These are phyloP conservation scores for Effrenium voratum DNA, from an alignment of 73 alveolate genomes.

Conservation along the genomic window DNA sequence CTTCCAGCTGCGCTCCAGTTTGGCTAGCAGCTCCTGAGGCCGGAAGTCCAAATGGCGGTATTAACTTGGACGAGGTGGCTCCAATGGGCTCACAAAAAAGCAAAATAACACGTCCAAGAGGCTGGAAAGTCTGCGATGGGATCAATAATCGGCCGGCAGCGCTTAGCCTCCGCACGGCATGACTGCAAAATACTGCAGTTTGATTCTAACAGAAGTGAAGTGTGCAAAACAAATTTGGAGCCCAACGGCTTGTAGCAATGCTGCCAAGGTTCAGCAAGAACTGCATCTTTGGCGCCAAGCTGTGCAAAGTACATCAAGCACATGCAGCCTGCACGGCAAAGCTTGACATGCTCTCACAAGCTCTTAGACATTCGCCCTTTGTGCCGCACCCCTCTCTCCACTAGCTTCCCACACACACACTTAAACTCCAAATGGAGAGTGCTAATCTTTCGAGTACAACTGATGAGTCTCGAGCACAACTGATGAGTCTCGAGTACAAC, in stretches of 20 bases:
- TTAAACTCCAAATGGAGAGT: too few species aligned
- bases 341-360: background rate
- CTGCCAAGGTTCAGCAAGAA: slow-evolving; percentile 35
- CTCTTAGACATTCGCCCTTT: too few species aligned
- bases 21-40: slow-evolving; percentile 37
- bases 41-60: background rate
- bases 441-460: too few species aligned
- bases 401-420: too few species aligned
- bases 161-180: slow-evolving; percentile 25
- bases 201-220: background rate
- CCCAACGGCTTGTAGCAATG: background rate
- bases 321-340: slow-evolving; percentile 37
- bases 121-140: slow-evolving; percentile 76
- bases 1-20: slow-evolving; percentile 63
- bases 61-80: background rate
- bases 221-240: background rate
- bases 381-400: background rate
- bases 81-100: background rate
- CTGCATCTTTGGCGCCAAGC: slow-evolving; percentile 83
- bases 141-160: slow-evolving; percentile 72
- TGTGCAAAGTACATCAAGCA: slow-evolving; percentile 66
- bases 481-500: too few species aligned
- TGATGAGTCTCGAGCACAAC: too few species aligned
- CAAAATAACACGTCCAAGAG: background rate
- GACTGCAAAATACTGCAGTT: background rate